These are phyloP conservation scores for Kodamaea kakaduensis DNA, from an alignment of 805 yeast genomes.

Conservation along the genomic window DNA sequence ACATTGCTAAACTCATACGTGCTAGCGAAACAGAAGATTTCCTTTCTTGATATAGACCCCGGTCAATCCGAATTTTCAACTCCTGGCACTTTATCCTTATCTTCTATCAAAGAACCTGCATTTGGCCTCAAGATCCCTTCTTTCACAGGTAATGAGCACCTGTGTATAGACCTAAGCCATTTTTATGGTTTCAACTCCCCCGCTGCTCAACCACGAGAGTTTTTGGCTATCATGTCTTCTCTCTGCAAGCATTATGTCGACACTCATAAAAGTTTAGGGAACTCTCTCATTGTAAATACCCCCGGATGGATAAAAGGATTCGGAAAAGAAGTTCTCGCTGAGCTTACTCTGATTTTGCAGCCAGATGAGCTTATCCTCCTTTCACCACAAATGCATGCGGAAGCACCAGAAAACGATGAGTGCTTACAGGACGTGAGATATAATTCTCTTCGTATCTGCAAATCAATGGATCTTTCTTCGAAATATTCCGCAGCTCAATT, in stretches of 20 bases:
- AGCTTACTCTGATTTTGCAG: slow-evolving; percentile 39
- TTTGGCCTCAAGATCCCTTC: slow-evolving; percentile 25
- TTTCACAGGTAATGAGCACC: slow-evolving; percentile 12
- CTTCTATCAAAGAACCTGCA: slow-evolving; percentile 26
- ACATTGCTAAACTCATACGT: slow-evolving; percentile 46
- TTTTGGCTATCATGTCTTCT: slow-evolving; percentile 39
- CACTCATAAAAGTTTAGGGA: slow-evolving; percentile 19
- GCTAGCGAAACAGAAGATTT: slow-evolving; percentile 31
- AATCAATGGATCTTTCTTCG: slow-evolving; percentile 29
- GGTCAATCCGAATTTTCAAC: slow-evolving; percentile 79
- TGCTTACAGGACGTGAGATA: slow-evolving; percentile 24
- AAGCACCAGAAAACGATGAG: slow-evolving; percentile 25
- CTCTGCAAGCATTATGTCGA: slow-evolving; percentile 33
- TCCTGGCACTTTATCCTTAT: slow-evolving; percentile 67
- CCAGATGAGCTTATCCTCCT: slow-evolving; percentile 60
- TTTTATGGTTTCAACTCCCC: slow-evolving; percentile 70
- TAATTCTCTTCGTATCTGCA: slow-evolving; percentile 24
- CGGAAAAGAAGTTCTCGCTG: slow-evolving; percentile 63
- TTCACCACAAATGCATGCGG: slow-evolving; percentile 19
- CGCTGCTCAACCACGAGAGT: slow-evolving; percentile 57
- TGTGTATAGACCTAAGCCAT: slow-evolving; percentile 14
- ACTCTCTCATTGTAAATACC: slow-evolving; percentile 60
- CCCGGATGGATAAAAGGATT: slow-evolving; percentile 93
- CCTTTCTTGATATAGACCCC: slow-evolving; percentile 76
- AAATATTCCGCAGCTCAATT: slow-evolving; percentile 50